Conservation (phyloP, 192 early-diverging fungal species). For the Coemansia aciculifera region DNA sequence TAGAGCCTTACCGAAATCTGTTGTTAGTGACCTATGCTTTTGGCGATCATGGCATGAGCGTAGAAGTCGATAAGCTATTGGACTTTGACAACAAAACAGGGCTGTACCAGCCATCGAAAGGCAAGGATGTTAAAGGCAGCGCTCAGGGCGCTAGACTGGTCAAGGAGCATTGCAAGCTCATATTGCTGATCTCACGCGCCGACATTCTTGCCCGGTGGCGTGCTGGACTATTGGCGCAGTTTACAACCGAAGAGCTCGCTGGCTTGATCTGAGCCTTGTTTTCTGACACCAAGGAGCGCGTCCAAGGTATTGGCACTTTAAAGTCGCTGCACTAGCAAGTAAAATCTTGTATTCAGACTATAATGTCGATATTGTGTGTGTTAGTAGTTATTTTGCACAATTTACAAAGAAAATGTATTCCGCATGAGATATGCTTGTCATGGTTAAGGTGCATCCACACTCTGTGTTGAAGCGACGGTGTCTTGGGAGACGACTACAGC, state of each 20-base stretch:
- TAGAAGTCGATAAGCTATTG: slow-evolving; percentile 1
- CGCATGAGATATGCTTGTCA: too few relatives aligned
- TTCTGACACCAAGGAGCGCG: slow-evolving; percentile 41
- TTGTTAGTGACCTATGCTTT: not conserved
- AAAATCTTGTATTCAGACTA: not conserved
- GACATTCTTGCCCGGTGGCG: slow-evolving; percentile 47
- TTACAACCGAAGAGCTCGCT: slow-evolving; percentile 28
- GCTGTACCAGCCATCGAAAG: not conserved
- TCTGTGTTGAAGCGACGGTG: too few relatives aligned
- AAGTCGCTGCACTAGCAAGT: not conserved
- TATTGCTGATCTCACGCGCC: slow-evolving; percentile 41
- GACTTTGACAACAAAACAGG: slow-evolving; percentile 9
- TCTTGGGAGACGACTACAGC: not conserved
- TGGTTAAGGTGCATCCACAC: too few relatives aligned
- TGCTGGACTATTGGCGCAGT: slow-evolving; percentile 35
- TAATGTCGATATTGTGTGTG: too few relatives aligned
- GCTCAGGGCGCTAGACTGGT: slow-evolving; percentile 13
- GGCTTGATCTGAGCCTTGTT: slow-evolving; percentile 38
- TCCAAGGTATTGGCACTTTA: slow-evolving; percentile 32
- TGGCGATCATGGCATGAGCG: not conserved
- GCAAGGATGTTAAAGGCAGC: not conserved
- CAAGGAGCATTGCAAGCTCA: slow-evolving; percentile 21
- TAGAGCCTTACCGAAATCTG: slow-evolving; percentile 5
- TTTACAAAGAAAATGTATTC: not conserved
- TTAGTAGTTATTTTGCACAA: not conserved